These are phyloP conservation scores for Neurospora intermedia DNA, from an alignment of 495 filamentous ascomycete genomes.

Conservation along the genomic window DNA sequence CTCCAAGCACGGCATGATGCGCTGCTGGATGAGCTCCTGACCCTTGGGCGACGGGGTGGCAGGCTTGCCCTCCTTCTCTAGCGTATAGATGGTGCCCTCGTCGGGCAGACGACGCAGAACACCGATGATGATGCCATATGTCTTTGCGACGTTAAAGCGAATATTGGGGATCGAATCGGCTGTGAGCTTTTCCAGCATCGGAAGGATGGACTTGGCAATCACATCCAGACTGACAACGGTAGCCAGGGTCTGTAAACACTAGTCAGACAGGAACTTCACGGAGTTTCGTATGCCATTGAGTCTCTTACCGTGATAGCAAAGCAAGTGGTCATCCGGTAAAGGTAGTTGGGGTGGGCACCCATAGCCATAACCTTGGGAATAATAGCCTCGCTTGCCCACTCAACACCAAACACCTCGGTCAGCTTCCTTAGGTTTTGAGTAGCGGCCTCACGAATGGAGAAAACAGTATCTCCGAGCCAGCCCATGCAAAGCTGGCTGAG, in stretches of 20 bases:
- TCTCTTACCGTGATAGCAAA: constrained; percentile 87
- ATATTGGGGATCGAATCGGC: constrained; percentile 96
- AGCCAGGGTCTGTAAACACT: constrained; percentile 63
- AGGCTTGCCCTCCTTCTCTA: constrained; percentile 66
- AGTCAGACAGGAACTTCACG: constrained; percentile 19
- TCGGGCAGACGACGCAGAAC: constrained; percentile 83
- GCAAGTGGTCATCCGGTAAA: constrained; percentile 98
- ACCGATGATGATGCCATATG: constrained; percentile 78
- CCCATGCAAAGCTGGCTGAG: constrained; percentile 93
- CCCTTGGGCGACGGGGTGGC: constrained; percentile 57
- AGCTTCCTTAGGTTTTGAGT: constrained; percentile 96
- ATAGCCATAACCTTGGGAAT: constrained; percentile 98
- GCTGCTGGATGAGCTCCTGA: constrained; percentile 74
- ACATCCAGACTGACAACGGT: constrained; percentile 84
- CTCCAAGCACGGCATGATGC: constrained; percentile 80
- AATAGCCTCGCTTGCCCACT: constrained; percentile 95
- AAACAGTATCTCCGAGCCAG: constrained; percentile 98
- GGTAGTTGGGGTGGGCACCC: constrained; percentile 95
- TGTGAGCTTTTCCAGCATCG: constrained; percentile 89
- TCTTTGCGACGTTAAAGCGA: constrained; percentile 98
- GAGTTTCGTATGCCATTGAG: not conserved
- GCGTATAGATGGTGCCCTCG: constrained; percentile 69
- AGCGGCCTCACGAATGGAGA: constrained; percentile 93
- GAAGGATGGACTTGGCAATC: constrained; percentile 84
- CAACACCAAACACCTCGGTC: constrained; percentile 95